Percentiles rank a stretch among this genome's conserved stretches.
Evolutionary conservation across 129 eudicot genomes (phyloP).

Genomic region (Escallonia rubra): DNA sequence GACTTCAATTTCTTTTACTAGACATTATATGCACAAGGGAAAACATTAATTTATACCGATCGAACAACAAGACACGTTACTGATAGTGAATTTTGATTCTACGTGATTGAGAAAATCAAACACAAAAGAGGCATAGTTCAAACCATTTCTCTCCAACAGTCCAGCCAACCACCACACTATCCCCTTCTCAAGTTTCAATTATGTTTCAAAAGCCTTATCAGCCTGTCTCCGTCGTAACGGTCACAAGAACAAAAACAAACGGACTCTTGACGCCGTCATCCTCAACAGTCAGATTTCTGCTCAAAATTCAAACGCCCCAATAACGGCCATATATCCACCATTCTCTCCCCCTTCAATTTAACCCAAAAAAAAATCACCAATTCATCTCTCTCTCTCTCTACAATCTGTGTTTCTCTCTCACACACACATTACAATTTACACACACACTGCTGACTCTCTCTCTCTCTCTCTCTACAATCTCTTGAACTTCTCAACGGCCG

Average conservation of each 20-base stretch:
- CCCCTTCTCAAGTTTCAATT: background rate
- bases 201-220: background rate
- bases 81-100: background rate
- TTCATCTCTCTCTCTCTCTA: conserved; percentile 11
- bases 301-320: conserved; percentile 33
- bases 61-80: background rate
- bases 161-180: no score
- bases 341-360: conserved; percentile 20
- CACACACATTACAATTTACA: background rate
- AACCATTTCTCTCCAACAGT: background rate
- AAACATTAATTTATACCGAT: no score
- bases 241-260: conserved; percentile 16
- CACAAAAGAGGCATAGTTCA: background rate
- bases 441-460: background rate
- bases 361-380: conserved; percentile 17
- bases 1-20: no score
- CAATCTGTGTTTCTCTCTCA: conserved; percentile 8
- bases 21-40: no score
- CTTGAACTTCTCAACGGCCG: conserved; percentile 42
- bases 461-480: conserved; percentile 15
- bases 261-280: conserved; percentile 6
- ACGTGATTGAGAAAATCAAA: background rate
- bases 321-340: conserved; percentile 36
- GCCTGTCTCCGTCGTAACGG: conserved; percentile 18
- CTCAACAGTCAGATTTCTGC: background rate